Base-by-base conservation (phyloP, 2,329 filamentous ascomycete species). In the Fusarium humuli region DNA sequence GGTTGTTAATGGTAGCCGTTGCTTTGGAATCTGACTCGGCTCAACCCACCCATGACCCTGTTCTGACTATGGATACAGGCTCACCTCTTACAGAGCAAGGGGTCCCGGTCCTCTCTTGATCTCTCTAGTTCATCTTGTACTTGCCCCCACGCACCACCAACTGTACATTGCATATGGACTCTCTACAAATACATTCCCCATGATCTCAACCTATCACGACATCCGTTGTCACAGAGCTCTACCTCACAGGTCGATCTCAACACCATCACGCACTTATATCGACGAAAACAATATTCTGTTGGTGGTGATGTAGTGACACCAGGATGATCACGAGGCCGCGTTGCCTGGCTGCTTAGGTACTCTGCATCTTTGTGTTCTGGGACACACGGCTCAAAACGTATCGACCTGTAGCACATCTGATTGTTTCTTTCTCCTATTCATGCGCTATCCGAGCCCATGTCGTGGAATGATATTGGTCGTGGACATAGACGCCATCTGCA, bases 401-500 rank as follows among this genome's bases (percentile, higher is more conserved):
- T 27, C 41, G 40, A 55, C 40, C 25, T 40, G 48, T 34, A 66
- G 53, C 62, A 59, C 32, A 57, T 54, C 25, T 42, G 44, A 34
- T 34, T 42, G 25, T 30, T 45, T 48, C 47, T 53, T 53, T 49
- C 59, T 57, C 42, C 48, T 55, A 54, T 62, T 41, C 32, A 41
- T 65, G 25, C 41, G 29, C 40, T 68, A 58, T 44, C 52, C 42
- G 27, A 42, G 32, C 42, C 41, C 44, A 61, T 57, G 69, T 61
- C 42, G 50, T 70, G 55, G 57, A 73, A 72, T 69, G 12, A 60
- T 49, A 37, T 53, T 41, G 61, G 41, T 40, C 52, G 54, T 54
- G 59, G 48, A 57, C 56, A 54, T 49, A 59, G 49, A 61, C 46
- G 50, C 61, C 58, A 70, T 72, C 48, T 73, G 67, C 67, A 65